Percentiles rank a stretch among this genome's conserved stretches.
These are phyloP conservation scores for Geranium rotundifolium DNA, from an alignment of 345 rosid species.

Conservation along the genomic window DNA sequence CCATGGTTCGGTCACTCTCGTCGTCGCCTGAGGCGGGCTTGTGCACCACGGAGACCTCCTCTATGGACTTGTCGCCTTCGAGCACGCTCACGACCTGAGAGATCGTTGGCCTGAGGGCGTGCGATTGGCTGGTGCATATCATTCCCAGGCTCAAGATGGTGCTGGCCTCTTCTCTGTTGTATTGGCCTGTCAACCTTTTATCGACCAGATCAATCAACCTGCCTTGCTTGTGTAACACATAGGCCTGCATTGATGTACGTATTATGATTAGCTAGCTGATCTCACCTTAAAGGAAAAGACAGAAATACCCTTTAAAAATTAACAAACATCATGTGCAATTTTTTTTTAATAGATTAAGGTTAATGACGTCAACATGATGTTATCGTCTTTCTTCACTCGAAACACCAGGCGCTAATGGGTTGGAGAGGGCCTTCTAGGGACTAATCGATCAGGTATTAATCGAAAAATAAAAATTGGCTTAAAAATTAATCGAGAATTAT, in stretches of 20 bases:
- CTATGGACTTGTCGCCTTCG: background rate
- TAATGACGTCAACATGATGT: too few relatives aligned
- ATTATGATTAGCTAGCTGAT: background rate
- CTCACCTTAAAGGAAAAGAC: background rate
- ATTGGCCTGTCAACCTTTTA: background rate
- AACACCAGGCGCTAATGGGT: too few relatives aligned
- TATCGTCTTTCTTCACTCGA: too few relatives aligned
- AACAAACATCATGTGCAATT: too few relatives aligned
- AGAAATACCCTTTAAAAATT: too few relatives aligned
- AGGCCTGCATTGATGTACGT: background rate
- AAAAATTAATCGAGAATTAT: too few relatives aligned
- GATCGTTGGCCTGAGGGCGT: background rate
- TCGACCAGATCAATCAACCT: background rate
- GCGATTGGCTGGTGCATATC: background rate
- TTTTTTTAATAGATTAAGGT: too few relatives aligned
- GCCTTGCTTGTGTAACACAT: background rate
- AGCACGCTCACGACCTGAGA: background rate
- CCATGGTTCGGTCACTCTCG: background rate
- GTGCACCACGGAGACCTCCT: background rate
- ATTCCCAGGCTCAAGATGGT: background rate
- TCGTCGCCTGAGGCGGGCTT: background rate
- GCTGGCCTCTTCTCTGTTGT: background rate
- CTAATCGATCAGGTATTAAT: too few relatives aligned
- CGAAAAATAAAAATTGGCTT: too few relatives aligned
- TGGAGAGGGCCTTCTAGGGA: too few relatives aligned